Evolutionary conservation across 176 grass and related monocot species (phyloP).

Genomic region (Cenchrus americanus): DNA sequence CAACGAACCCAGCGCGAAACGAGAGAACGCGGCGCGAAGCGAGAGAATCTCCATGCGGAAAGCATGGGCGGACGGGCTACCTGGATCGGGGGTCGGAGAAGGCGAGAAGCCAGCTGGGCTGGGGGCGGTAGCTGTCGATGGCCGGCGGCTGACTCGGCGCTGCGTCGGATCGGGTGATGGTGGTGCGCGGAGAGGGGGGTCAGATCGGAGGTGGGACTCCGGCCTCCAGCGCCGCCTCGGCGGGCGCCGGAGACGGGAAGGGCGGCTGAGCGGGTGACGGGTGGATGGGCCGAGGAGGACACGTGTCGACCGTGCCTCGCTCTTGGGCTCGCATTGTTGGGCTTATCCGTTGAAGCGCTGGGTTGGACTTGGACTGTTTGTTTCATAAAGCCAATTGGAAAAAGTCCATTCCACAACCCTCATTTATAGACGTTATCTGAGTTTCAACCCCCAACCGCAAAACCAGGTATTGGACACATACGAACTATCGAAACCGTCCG

Average conservation of each 20-base stretch:
- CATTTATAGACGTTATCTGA: too few species aligned
- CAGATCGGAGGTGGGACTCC: neutral
- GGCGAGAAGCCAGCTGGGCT: neutral
- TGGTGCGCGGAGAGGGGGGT: neutral
- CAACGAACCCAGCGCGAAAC: neutral
- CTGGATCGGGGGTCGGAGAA: neutral
- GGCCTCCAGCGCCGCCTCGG: neutral
- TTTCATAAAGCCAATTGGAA: too few species aligned
- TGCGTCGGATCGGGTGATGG: neutral
- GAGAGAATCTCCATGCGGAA: constrained; percentile 18
- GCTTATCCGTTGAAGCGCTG: too few species aligned
- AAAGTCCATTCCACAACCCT: too few species aligned
- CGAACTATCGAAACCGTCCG: too few species aligned
- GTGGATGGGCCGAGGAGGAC: neutral
- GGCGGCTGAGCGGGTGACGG: neutral
- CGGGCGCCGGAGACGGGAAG: neutral
- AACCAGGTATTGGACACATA: too few species aligned
- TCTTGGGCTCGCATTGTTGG: too few species aligned
- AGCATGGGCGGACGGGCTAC: neutral
- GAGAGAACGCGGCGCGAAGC: neutral
- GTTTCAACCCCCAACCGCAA: too few species aligned
- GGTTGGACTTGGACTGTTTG: neutral
- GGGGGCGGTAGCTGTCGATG: neutral
- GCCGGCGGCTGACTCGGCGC: constrained; percentile 3
- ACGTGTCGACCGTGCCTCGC: neutral